Evolutionary conservation across 1,139 yeast genomes (phyloP), one percentile per base, ranked within the genome.

Genomic region (Saccharomyces hybrid): DNA sequence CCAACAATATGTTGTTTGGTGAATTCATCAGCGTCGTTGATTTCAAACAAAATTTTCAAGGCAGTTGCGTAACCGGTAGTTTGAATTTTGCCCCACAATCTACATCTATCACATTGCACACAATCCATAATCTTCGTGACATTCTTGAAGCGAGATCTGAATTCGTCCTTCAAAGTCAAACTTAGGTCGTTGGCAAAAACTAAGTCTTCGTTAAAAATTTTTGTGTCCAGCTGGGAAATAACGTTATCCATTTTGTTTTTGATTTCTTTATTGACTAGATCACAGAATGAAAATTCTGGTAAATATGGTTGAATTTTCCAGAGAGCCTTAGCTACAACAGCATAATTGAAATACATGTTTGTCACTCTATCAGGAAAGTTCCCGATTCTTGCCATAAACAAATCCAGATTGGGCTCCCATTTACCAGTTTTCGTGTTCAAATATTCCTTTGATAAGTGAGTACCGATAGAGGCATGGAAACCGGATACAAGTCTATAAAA

Each of bases 1-100:
- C 72, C 68, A 54, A 78, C 74, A 23, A 69, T 69, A 48, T 68
- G 75, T 53, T 75, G 74, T 56, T 75, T 75, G 44, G 76, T 72
- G 48, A 72, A 74, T 31, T 75, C 75, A 50, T 69, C 67, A 48
- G 66, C 63, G 48, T 71, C 66, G 50, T 75, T 75, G 57, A 86
- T 79, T 69, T 93, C 99, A 68, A 93, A 89, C 57, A 93, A 75
- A 27, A 91, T 79, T 71, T 93, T 93, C 66, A 95, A 78, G 1
- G 97, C 96, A 20, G 99, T 93, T 25, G 98, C 99, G 70, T 93
- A 93, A 27, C 99, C 99, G 23, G 95, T 89, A 1, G 96, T 89
- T 74, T 93, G 99, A 27, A 93, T 80, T 71, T 95, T 93, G 20
- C 99, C 99, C 99, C 99, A 93, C 73, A 95, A 77, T 67, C 98